Conservation (phyloP, 73 alveolate species). For the Stentor coeruleus region DNA sequence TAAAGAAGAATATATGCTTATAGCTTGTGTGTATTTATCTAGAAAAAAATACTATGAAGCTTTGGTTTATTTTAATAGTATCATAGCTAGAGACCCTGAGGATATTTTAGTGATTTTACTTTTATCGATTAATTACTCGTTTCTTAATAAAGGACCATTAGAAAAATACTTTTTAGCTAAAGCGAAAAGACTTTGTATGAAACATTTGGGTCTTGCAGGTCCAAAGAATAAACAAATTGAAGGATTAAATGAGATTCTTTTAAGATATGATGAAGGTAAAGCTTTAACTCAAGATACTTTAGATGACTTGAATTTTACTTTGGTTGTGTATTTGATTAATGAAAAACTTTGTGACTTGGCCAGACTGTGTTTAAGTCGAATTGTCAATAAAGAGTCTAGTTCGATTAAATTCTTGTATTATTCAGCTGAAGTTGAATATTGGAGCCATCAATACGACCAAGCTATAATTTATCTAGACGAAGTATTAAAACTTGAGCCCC, state of each 20-base stretch:
- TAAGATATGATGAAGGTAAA: neutral
- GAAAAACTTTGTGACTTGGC: neutral
- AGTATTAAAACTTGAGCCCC: constrained; percentile 40
- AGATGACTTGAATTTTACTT: neutral
- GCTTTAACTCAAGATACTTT: neutral
- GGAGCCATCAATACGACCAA: constrained; percentile 57
- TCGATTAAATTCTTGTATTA: neutral
- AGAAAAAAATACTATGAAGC: constrained; percentile 57
- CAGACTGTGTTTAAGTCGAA: neutral
- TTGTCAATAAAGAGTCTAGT: neutral
- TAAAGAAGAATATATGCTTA: constrained; percentile 37
- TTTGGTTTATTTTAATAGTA: constrained; percentile 43
- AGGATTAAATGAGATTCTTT: neutral
- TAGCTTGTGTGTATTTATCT: constrained; percentile 46
- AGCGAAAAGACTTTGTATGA: constrained; percentile 44
- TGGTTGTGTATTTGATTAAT: neutral
- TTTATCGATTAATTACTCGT: constrained; percentile 40
- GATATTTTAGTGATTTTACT: constrained; percentile 49
- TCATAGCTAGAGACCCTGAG: constrained; percentile 44
- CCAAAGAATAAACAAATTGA: neutral
- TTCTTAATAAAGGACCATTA: constrained; percentile 38
- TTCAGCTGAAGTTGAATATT: constrained; percentile 17
- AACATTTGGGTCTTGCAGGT: constrained; percentile 39
- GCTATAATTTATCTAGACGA: constrained; percentile 42
- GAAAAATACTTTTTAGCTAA: constrained; percentile 57